Base-by-base conservation (phyloP, 2,329 filamentous ascomycete genomes). In the Tolypocladium sp. region DNA sequence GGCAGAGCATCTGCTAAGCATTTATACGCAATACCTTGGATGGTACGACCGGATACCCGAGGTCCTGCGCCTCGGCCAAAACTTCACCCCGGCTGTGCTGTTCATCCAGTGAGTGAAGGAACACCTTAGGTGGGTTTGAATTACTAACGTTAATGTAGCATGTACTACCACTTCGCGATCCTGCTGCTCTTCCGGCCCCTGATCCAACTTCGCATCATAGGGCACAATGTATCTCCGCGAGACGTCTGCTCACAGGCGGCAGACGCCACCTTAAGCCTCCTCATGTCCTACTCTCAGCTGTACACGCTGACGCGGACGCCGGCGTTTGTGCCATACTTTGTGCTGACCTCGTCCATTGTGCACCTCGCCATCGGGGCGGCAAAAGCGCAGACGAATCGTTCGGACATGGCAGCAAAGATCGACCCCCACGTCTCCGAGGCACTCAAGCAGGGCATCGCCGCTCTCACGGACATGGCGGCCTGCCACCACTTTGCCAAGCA, bases 161-260 rank as follows among this genome's bases (percentile, higher is more conserved):
- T 89, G 85, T 84, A 89, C 62, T 88, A 89, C 67, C 82, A 89
- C 66, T 87, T 85, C 61, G 82, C 84, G 35, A 86, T 87, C n/a
- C 71, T 89, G 0, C 80, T 90, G n/a, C 79, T 92, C 1, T 91
- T 91, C 68, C 81, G 89, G 8, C 89, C 89, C 0, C 78, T 91
- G 42, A 85, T 90, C 67, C 89, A 84, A 63, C 67, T 85, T 9
- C 76, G 77, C 13, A 83, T 89, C 65, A 79, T 87, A 54, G 82
- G 84, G 12, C 88, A 85, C 8, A 80, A 82, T 57, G 76, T 89
- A 2, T 77, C 78, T 4, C 87, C 87, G 9, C 80, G 82, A 42
- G 85, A 89, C 62, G 82, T 89, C 17, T 90, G 87, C 70, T 79
- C 79, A 2, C 81, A 84, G 63, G 82, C 82, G 2, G 82, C 82